Conservation (phyloP, 140 eudicot species). For the Flaveria floridana region DNA sequence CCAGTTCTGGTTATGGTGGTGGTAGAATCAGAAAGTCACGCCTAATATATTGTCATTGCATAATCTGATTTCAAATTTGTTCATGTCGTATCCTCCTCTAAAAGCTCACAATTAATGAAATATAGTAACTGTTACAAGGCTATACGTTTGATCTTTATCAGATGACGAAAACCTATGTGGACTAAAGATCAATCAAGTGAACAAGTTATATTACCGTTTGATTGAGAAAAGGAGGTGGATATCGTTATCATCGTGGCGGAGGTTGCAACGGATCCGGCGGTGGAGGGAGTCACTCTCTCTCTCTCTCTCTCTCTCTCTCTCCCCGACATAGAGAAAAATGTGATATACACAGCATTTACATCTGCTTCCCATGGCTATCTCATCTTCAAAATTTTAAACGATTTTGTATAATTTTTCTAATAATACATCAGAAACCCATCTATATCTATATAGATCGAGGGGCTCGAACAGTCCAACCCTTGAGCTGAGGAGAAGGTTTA, state of each 20-base stretch:
- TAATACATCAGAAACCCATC: no score
- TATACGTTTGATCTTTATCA: not conserved
- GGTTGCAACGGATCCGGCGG: not conserved
- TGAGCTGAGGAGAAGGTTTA: no score
- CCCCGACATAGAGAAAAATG: not conserved
- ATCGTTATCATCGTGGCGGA: not conserved
- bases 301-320: no score
- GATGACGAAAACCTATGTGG: not conserved
- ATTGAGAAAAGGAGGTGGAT: not conserved
- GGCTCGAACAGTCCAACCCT: no score
- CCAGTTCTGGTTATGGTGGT: no score
- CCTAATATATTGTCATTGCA: not conserved
- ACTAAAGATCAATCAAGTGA: not conserved
- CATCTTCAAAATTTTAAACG: no score
- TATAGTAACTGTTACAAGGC: not conserved
- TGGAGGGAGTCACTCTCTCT: not conserved
- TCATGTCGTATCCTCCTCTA: not conserved
- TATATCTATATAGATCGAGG: no score
- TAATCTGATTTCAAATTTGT: not conserved
- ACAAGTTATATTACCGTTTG: constrained; percentile 16
- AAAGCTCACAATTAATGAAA: not conserved
- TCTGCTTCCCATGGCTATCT: no score
- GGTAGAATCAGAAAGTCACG: no score
- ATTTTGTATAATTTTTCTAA: no score
- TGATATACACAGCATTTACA: no score